Percentiles rank a stretch among this genome's conserved stretches.
Evolutionary conservation across 2,329 filamentous ascomycete species (phyloP).

Genomic region (Calonectria hawksworthii): DNA sequence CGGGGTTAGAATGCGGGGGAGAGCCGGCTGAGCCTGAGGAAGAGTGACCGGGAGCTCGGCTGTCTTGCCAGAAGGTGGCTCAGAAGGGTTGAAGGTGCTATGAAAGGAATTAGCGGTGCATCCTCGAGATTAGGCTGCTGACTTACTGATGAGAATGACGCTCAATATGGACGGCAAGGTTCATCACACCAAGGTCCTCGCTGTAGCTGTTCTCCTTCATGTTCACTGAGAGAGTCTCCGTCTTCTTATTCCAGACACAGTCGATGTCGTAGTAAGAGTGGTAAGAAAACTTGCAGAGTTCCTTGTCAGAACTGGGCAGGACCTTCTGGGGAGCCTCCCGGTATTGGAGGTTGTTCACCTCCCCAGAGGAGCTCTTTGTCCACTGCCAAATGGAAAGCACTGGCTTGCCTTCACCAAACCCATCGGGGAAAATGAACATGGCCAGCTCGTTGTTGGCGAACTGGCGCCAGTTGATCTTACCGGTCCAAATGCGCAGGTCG

Average conservation of each 20-base stretch:
- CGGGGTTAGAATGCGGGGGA: constrained; percentile 19
- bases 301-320: background rate
- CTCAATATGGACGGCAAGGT: constrained; percentile 20
- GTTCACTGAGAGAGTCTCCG: constrained; percentile 19
- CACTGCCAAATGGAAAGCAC: constrained; percentile 37
- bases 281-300: constrained; percentile 29
- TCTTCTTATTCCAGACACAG: constrained; percentile 32
- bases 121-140: fast-evolving
- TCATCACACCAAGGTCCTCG: constrained; percentile 28
- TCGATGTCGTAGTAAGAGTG: constrained; percentile 30
- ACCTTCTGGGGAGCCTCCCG: constrained; percentile 9
- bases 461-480: constrained; percentile 34
- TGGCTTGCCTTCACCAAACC: constrained; percentile 37
- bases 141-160: constrained; percentile 33
- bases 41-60: constrained; percentile 24
- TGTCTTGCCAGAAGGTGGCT: background rate
- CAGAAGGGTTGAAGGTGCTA: constrained; percentile 24
- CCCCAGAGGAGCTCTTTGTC: constrained; percentile 17
- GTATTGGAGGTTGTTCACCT: constrained; percentile 21
- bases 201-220: background rate
- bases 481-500: constrained; percentile 32
- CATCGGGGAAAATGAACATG: constrained; percentile 39
- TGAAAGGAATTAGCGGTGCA: background rate
- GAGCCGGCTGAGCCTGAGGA: constrained; percentile 28
- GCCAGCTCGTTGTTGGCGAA: constrained; percentile 29